A percentile compares a stretch with the other conserved stretches of the same genome.
These are phyloP conservation scores for Darksidea phi DNA, from an alignment of 495 filamentous ascomycete genomes.

Conservation along the genomic window DNA sequence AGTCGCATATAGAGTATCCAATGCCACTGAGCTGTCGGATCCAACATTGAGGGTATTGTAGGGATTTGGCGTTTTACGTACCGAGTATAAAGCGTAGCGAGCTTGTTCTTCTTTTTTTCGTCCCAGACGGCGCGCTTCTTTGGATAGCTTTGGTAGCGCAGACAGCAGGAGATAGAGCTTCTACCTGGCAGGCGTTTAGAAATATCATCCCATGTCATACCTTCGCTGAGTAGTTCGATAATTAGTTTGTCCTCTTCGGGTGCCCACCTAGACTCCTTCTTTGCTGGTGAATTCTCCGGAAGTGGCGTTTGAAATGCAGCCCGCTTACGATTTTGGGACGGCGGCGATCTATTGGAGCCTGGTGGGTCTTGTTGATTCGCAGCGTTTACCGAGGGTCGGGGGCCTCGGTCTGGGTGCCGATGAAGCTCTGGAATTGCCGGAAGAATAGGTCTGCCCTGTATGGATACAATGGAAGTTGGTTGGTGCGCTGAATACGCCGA, in stretches of 20 bases:
- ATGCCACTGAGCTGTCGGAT: not conserved
- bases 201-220: conserved; percentile 99
- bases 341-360: conserved; percentile 38
- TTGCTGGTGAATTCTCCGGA: conserved; percentile 71
- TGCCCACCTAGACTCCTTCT: conserved; percentile 96
- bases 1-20: not conserved
- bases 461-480: conserved; percentile 5
- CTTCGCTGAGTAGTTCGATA: conserved; percentile 79
- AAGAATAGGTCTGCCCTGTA: conserved; percentile 33
- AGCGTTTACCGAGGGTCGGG: conserved; percentile 17
- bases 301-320: conserved; percentile 48
- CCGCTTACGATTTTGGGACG: conserved; percentile 51
- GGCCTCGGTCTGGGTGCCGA: conserved; percentile 28
- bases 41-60: no score
- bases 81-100: conserved; percentile 93
- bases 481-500: conserved; percentile 28
- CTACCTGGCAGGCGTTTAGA: conserved; percentile 83
- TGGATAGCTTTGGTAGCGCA: conserved; percentile 97
- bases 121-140: conserved; percentile 90
- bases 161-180: conserved; percentile 86
- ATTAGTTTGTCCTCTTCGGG: conserved; percentile 85
- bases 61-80: conserved; percentile 49
- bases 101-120: conserved; percentile 94
- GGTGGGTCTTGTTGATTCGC: conserved; percentile 5
- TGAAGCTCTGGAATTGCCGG: conserved; percentile 30